Evolutionary conservation across 2,329 filamentous ascomycete genomes (phyloP).

Genomic region (Rugonectria rugulosa): DNA sequence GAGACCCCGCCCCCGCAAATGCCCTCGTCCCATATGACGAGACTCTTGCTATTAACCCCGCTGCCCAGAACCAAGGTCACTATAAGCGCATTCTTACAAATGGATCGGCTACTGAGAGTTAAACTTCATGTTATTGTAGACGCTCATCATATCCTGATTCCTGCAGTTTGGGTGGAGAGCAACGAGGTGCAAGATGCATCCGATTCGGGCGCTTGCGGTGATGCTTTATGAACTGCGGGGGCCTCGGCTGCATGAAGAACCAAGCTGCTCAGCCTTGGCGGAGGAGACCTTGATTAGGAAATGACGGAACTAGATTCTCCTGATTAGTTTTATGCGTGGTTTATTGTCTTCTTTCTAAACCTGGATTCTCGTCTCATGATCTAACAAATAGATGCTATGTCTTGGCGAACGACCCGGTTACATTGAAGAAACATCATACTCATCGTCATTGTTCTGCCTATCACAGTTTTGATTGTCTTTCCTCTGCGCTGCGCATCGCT

Average conservation of each 20-base stretch:
- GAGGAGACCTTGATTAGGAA: neutral
- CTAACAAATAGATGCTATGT: no score
- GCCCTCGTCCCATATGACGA: neutral
- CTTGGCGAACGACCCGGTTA: no score
- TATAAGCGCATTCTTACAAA: conserved; percentile 12
- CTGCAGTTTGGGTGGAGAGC: neutral
- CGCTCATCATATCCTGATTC: neutral
- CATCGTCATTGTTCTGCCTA: no score
- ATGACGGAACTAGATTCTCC: neutral
- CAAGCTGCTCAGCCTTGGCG: no score
- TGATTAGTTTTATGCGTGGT: neutral
- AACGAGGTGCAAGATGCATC: neutral
- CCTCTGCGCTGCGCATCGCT: conserved; percentile 42
- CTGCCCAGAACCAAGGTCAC: no score
- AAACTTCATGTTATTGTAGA: neutral
- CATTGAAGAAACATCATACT: no score
- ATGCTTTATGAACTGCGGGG: neutral
- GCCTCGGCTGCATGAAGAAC: no score
- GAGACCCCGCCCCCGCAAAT: neutral
- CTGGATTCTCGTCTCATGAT: no score
- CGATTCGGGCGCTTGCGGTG: conserved; percentile 18
- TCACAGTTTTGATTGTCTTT: neutral
- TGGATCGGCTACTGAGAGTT: conserved; percentile 9
- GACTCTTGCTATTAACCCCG: no score
- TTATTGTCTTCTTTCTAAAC: no score